Evolutionary conservation across 306 rosid species (phyloP), one percentile per base, ranked within the genome.

Genomic region (Alnus glutinosa): DNA sequence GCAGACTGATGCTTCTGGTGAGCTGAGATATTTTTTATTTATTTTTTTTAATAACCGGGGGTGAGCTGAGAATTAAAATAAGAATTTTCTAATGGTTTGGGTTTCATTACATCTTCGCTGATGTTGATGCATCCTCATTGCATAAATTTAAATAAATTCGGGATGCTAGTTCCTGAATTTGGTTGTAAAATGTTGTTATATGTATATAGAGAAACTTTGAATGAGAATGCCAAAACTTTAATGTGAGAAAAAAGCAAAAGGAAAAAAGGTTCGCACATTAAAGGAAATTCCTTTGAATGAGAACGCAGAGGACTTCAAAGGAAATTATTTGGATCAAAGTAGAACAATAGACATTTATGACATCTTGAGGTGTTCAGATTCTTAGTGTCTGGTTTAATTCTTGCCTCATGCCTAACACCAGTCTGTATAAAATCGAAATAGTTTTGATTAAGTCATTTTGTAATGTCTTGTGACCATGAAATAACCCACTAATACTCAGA

Each of bases 1-100:
- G 97, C 78, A 92, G 97, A 87, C 84, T 77, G 85, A 92, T 89
- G 95, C 89, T 94, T 88, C 82, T 94, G 98, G 98, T 94, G 83
- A 94, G 98, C 82, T 79, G 49, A 67, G 44, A 80, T 34, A 1
- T 34, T 34, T 34, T 1, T 34, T 34, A 1, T 1, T 34, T 34
- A 0, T 1, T 0, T 34, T 34, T 34, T 34, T 34, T 34, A 2
- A 34, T 1, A 34, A 34, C 37, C 2, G 37, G 37, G 37, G 98
- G 98, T 94, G 83, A 94, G 98, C 82, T 79, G 49, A 67, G 44
- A 80, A 59, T 58, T 36, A 42, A 64, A 68, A 70, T 55, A 5
- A 57, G 55, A 71, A 13, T 34, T 47, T 79, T 75, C 61, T 54
- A 81, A 28, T 74, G 34, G 59, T 75, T 74, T 81, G 69, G 78